Percentiles rank a stretch among this genome's conserved stretches.
Evolutionary conservation across 495 filamentous ascomycete genomes (phyloP).

Genomic region (Neurospora hispaniola): DNA sequence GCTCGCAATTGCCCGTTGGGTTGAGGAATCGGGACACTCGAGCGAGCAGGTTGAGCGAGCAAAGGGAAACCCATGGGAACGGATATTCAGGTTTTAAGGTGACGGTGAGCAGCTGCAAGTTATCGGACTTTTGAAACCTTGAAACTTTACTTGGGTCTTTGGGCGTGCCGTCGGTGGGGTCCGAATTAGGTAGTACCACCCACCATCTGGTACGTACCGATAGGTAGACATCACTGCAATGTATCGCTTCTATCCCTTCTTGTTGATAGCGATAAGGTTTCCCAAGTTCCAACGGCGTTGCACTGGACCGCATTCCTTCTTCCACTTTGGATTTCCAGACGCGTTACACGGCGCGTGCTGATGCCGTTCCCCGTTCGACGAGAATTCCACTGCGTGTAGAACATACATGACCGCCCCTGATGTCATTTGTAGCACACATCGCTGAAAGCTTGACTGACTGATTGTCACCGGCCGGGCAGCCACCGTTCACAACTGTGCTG

Average conservation of each 20-base stretch:
- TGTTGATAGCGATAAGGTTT: not conserved
- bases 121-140: not conserved
- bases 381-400: not conserved
- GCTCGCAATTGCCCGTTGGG: not conserved
- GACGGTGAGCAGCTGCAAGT: not conserved
- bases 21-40: not conserved
- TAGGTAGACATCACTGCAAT: not conserved
- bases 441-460: not conserved
- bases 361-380: not conserved
- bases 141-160: not conserved
- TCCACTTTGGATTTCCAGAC: not conserved
- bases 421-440: not conserved
- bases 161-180: not conserved
- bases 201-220: not conserved
- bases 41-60: not conserved
- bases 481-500: too few relatives aligned
- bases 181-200: not conserved
- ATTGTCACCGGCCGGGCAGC: not conserved
- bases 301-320: not conserved
- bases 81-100: not conserved
- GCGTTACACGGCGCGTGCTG: not conserved
- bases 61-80: not conserved
- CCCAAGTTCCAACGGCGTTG: not conserved
- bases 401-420: not conserved
- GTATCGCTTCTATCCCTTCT: not conserved